Evolutionary conservation across 2,329 filamentous ascomycete genomes (phyloP), one percentile per base, ranked within the genome.

Genomic region (Pseudogymnoascus sp.): DNA sequence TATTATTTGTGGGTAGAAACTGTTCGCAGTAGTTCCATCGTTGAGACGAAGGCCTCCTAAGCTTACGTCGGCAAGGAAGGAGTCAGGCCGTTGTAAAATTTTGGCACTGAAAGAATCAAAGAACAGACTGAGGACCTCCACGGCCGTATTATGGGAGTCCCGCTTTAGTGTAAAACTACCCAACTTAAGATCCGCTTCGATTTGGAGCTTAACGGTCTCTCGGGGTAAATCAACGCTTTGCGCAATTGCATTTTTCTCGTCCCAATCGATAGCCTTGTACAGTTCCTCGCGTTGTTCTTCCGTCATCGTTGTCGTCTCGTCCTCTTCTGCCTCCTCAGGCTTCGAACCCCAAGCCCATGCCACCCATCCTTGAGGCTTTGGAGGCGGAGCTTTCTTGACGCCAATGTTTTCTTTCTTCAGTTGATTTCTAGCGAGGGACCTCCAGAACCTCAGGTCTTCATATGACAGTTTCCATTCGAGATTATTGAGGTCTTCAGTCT

Each of bases 201-300:
- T 79, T 72, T 97, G 91, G 74, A 97, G 81, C 75, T 97, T 97
- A 70, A 99, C 82, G 8, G 91, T 91, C 69, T 99, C 94, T 61
- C 90, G 85, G 0, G 95, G 95, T 33, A 92, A 81, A 68, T 99
- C 94, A 3, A 99, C 87, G 43, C 89, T 88, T 68, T 96, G 92
- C 0, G 91, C 82, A 39, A 99, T 82, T 1, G 89, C 90, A 64
- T 92, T 87, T 78, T 97, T 97, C 75, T 99, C 94, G 66, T 99
- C 91, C 87, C 93, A 99, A 70, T 97, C 94, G 69, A 99, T 99
- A 59, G 91, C 95, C 68, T 95, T 89, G 74, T 97, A 99, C 8
- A 99, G 83, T 75, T 99, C 93, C 73, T 97, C 92, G 43, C 93
- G 88, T 73, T 99, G 92, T 74, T 97, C 88, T 65, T 99, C 94